Base-by-base conservation (phyloP, 768 basidiomycete genomes). In the Amanita pallidorosea region DNA sequence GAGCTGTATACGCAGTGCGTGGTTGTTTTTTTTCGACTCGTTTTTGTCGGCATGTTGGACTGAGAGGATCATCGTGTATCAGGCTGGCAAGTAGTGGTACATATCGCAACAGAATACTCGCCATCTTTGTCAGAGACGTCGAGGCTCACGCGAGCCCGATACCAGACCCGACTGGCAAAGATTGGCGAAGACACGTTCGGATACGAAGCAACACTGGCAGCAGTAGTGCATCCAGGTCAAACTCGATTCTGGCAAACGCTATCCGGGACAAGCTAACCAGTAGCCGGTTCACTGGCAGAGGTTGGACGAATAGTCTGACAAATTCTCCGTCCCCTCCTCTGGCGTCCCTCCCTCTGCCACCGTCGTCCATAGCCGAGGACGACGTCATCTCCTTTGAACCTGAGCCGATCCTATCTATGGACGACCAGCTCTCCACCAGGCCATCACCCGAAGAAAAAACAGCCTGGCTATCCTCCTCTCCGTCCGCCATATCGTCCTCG, bases 51-150 rank as follows among this genome's bases (percentile, higher is more conserved):
- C 17, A 25, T 25, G 3, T 23, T 11, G 40, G 15, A 27, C 23
- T 47, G 13, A 40, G 37, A 9, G n/a, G n/a, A n/a, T n/a, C 8
- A 25, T 12, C 17, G 7, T 34, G 44, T 7, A 44, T 8, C 48
- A 74, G 73, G 3, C 61, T 95, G 15, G 91, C 95, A 0, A 64
- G 68, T 15, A 27, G 27, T 5, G 7, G 27, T 7, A 82, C 88
- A 51, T 71, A 81, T 9, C 80, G 85, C 0, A 56, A 69, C 4
- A 87, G 88, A 59, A 74, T 98, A 34, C 67, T 83, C 4, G 90
- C 73, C 3, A 79, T 97, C 33, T 89, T 90, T 66, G 80, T 98
- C 38, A 77, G 95, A 18, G 88, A 95, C 58, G 87, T 83, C 12
- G 70, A 72, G 40, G 56, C 63, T 3, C 61, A 57, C 11, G 67